A percentile compares a stretch with the other conserved stretches of the same genome.
These are phyloP conservation scores for Cadophora sp. DNA, from an alignment of 2,329 filamentous ascomycete genomes.

Conservation along the genomic window DNA sequence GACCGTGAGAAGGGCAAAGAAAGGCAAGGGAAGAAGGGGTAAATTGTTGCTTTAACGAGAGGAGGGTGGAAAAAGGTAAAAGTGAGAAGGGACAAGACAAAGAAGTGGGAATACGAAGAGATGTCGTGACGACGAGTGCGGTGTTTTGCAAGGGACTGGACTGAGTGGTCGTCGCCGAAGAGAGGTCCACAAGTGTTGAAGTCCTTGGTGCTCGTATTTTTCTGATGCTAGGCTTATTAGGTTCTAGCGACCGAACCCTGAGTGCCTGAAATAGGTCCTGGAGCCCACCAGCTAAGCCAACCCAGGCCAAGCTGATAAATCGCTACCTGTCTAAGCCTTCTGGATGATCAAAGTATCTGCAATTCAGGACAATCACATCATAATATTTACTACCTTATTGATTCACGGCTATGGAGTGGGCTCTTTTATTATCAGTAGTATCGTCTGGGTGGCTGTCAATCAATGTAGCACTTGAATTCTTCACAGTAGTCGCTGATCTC, in stretches of 20 bases:
- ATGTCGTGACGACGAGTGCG: constrained; percentile 4
- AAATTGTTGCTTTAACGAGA: background rate
- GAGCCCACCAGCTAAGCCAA: no score
- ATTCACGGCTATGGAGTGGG: background rate
- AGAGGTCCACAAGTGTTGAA: background rate
- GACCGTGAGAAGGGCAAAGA: constrained; percentile 6
- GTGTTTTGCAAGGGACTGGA: background rate
- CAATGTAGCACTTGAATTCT: background rate
- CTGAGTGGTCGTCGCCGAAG: background rate
- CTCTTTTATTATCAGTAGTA: background rate
- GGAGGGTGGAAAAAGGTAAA: background rate
- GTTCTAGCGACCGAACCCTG: background rate
- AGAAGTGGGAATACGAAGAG: constrained; percentile 5
- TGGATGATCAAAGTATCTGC: background rate
- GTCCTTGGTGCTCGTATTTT: background rate
- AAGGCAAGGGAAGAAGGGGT: background rate
- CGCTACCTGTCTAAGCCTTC: background rate
- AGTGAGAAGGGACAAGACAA: background rate
- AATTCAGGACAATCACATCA: background rate
- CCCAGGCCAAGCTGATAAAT: no score
- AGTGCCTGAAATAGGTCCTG: background rate
- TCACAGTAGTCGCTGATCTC: no score
- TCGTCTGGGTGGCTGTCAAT: background rate
- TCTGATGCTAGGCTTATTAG: background rate
- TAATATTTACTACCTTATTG: background rate